Evolutionary conservation across 2,329 filamentous ascomycete species (phyloP), one percentile per base, ranked within the genome.

Genomic region (Madurella fahalii): DNA sequence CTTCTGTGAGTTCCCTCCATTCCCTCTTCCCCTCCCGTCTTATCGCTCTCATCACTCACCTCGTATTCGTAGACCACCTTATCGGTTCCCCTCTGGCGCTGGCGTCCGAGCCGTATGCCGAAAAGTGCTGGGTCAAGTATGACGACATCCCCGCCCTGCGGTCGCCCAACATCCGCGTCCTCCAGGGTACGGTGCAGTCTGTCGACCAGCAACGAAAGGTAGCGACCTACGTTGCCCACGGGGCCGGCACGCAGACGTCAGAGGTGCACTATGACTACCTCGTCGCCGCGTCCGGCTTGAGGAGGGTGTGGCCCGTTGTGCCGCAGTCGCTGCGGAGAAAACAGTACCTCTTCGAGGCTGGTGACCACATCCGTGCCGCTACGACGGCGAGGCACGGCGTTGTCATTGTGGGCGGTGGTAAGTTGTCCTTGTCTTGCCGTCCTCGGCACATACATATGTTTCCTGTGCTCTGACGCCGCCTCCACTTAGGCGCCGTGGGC

Each of bases 61-160:
- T 20, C n/a, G 4, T 41, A n/a, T 13, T 32, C 47, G 47, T 47
- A 90, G 87, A 84, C 69, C 89, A 93, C 68, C 69, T 89, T 25
- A 90, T 93, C 63, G 87, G 88, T 47, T 83, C 85, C 0, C 89
- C 89, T 1, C 77, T 91, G 8, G 87, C 86, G 2, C 78, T 91
- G 47, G 82, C 85, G 15, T 82, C 82, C 9, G 74, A 78, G 12
- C 73, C 78, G 20, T 88, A 85, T 63, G 82, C 86, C 30, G 73
- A 79, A 47, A 85, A 85, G 61, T 81, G 83, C 54, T 94, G 89
- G 89, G 81, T 83, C 58, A 81, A 79, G 52, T 92, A 83, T 68
- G 73, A 75, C 44, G 81, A 89, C 56, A 78, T 91, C 31, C 81
- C 84, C 1, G 82, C 84, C 12, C 71, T 92, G n/a, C 80, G 82